phyloP scores from a whole-genome alignment of 306 rosid species.

The Sicyos edulis region DNA sequence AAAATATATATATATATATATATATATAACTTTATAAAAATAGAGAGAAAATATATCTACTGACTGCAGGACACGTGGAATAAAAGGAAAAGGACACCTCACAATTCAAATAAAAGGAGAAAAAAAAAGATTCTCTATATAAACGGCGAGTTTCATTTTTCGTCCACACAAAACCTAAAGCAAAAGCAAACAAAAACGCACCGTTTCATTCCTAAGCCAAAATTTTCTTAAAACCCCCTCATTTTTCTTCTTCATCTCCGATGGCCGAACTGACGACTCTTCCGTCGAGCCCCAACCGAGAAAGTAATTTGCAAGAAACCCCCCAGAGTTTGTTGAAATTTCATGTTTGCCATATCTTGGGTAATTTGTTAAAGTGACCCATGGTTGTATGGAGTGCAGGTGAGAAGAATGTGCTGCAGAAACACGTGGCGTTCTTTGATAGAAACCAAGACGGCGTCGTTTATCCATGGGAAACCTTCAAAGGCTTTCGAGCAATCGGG shows the following conservation, averaged over 20 bases:
- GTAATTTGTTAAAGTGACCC: background rate
- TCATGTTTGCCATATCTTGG: background rate
- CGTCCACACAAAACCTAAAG: background rate
- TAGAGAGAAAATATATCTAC: background rate
- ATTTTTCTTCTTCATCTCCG: too few species aligned
- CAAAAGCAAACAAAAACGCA: background rate
- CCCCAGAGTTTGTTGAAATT: background rate
- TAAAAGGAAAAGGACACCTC: background rate
- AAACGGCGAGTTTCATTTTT: background rate
- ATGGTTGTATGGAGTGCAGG: background rate
- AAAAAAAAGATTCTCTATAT: background rate
- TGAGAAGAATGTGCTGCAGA: conserved; percentile 41
- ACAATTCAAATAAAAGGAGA: background rate
- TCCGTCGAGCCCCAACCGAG: background rate
- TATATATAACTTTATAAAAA: too few species aligned
- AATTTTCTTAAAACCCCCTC: background rate
- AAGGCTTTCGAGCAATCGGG: conserved; percentile 82
- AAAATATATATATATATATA: too few species aligned
- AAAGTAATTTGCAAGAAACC: background rate
- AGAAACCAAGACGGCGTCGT: conserved; percentile 58
- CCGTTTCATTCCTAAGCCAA: background rate
- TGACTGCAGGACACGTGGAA: background rate
- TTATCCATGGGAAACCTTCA: conserved; percentile 70
- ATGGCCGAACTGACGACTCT: background rate
- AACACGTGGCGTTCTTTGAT: conserved; percentile 72